phyloP scores from a whole-genome alignment of 352 stramenopile genomes.

The Phytophthora tubulina region DNA sequence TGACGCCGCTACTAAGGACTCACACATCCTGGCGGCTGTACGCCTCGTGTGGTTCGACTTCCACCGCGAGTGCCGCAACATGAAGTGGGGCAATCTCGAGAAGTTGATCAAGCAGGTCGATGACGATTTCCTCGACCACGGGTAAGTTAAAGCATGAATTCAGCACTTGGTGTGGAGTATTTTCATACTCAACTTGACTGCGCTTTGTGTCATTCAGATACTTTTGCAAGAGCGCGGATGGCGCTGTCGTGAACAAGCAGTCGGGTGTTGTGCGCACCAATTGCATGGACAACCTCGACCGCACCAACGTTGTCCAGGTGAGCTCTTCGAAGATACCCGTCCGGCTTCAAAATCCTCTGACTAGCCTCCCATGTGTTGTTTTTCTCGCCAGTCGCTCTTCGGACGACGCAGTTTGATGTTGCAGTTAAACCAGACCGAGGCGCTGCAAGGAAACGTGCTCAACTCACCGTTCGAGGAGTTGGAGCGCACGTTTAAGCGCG shows the following conservation, averaged over 20 bases:
- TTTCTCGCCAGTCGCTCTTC: slow-evolving; percentile 91
- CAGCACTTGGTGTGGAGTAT: neutral
- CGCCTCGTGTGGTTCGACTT: slow-evolving; percentile 97
- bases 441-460: slow-evolving; percentile 78
- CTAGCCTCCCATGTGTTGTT: slow-evolving; percentile 4
- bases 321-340: slow-evolving; percentile 2
- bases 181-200: neutral
- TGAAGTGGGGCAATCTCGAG: slow-evolving; percentile 93
- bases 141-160: slow-evolving; percentile 36
- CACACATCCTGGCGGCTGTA: slow-evolving; percentile 70
- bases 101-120: slow-evolving; percentile 92
- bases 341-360: neutral
- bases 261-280: slow-evolving; percentile 96
- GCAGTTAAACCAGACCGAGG: slow-evolving; percentile 79
- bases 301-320: slow-evolving; percentile 87
- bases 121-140: slow-evolving; percentile 81
- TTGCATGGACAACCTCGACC: slow-evolving; percentile 99
- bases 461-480: slow-evolving; percentile 73
- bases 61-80: slow-evolving; percentile 95
- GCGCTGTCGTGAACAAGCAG: slow-evolving; percentile 75
- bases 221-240: slow-evolving; percentile 64
- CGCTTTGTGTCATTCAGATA: slow-evolving; percentile 42
- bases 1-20: slow-evolving; percentile 58
- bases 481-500: slow-evolving; percentile 82
- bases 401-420: slow-evolving; percentile 88